Evolutionary conservation across 2,329 filamentous ascomycete genomes (phyloP).

Genomic region (Teratosphaeria gauchensis): DNA sequence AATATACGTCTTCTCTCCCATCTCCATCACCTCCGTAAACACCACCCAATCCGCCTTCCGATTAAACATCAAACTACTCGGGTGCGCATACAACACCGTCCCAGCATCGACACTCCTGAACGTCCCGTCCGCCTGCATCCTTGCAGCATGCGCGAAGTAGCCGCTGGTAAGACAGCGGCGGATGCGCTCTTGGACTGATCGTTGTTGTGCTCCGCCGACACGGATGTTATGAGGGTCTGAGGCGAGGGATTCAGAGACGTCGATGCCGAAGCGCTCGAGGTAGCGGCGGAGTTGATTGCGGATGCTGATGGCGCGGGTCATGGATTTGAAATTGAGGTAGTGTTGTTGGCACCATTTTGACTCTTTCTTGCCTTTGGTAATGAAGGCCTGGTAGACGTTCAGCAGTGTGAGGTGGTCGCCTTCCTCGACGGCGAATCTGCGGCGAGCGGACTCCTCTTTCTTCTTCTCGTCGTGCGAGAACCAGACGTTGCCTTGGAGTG

Average conservation of each 20-base stretch:
- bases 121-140: constrained; percentile 86
- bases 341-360: constrained; percentile 80
- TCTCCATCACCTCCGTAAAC: constrained; percentile 89
- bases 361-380: constrained; percentile 73
- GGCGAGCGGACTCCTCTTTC: constrained; percentile 59
- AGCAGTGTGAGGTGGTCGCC: constrained; percentile 88
- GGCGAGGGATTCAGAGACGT: constrained; percentile 54
- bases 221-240: constrained; percentile 20
- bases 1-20: constrained; percentile 78
- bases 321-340: constrained; percentile 73
- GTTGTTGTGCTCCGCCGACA: constrained; percentile 32
- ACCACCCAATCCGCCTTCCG: constrained; percentile 94
- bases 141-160: constrained; percentile 86
- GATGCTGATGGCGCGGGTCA: constrained; percentile 76
- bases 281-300: constrained; percentile 78
- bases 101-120: constrained; percentile 78
- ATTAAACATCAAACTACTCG: constrained; percentile 90
- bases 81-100: constrained; percentile 74
- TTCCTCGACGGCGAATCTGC: constrained; percentile 83
- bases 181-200: constrained; percentile 59
- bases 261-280: constrained; percentile 73
- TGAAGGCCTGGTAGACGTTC: constrained; percentile 86
- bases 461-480: constrained; percentile 65
- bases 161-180: constrained; percentile 76
- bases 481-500: constrained; percentile 73